Base-by-base conservation (phyloP, 2,329 filamentous ascomycete species). In the Sphaerulina populicola region DNA sequence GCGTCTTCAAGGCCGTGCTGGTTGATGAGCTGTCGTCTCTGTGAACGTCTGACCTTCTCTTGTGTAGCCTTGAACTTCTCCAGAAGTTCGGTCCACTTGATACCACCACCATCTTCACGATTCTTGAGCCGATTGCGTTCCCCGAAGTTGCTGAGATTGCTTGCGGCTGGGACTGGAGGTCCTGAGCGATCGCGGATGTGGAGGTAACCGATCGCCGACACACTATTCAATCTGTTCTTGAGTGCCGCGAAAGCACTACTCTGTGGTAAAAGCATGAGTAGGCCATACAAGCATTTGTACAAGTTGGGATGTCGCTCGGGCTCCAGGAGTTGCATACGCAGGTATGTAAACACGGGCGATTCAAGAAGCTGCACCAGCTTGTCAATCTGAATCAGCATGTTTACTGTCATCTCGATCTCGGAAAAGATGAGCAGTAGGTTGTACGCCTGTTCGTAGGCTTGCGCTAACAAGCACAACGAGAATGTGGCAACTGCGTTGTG, bases 401-500 rank as follows among this genome's bases (percentile, higher is more conserved):
- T 95, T 61, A 98, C 93, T 0, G 91, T 97, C 88, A 98, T 97
- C 68, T 98, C 93, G 44, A 98, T 76, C 63, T 98, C 93, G 53
- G 88, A 93, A 87, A 98, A 96, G 43, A 97, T 93, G 65, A 96
- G 90, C 14, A 98, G 75, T 12, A 98, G 76, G 66, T 97, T 88
- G 64, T 97, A 98, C 9, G 93, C 93, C 66, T 97, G 94, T 66
- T 98, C 93, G 66, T 98, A 98, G 10, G 91, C 93, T 70, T 98
- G 93, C 1, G 93, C 93, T 46, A 98, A 81, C 30, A 98, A 76
- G 65, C 93, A 98, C 3, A 98, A 75, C 2, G 90, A 97, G 69
- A 98, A 98, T 0, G 93, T 97, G 6, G 93, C 91, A 5, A 98
- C 94, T 2, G 93, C 90, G 64, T 98, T 98, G 68, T 96, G 93